Evolutionary conservation across 1,284 basidiomycete genomes (phyloP).

Genomic region (Calocybe gambosa): DNA sequence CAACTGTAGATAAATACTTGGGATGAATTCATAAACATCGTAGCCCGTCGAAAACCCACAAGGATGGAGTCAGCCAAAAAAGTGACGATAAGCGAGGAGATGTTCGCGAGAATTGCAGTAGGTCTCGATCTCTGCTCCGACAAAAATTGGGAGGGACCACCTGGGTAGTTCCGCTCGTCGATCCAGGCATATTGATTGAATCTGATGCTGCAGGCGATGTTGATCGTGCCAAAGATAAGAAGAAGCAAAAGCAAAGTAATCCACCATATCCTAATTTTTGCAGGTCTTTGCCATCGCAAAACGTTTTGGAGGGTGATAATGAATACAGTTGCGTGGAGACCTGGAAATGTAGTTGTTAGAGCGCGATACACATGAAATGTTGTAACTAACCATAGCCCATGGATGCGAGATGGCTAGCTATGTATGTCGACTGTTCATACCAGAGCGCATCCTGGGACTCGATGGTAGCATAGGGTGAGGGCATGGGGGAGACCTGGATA

Average conservation of each 20-base stretch:
- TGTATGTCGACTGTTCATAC: slow-evolving; percentile 21
- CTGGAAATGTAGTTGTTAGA: slow-evolving; percentile 8
- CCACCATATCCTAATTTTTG: slow-evolving; percentile 10
- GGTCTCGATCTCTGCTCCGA: slow-evolving; percentile 16
- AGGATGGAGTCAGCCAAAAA: slow-evolving; percentile 22
- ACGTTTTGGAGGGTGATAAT: slow-evolving; percentile 17
- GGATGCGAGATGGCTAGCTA: slow-evolving; percentile 20
- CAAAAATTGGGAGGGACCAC: slow-evolving; percentile 21
- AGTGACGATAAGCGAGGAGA: slow-evolving; percentile 18
- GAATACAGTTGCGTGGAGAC: slow-evolving; percentile 18
- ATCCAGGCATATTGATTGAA: slow-evolving; percentile 26
- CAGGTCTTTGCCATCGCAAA: slow-evolving; percentile 2
- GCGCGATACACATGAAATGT: not conserved
- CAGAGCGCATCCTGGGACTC: slow-evolving; percentile 13
- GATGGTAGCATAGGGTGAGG: slow-evolving; percentile 6
- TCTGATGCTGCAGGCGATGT: slow-evolving; percentile 22
- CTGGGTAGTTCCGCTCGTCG: slow-evolving; percentile 24
- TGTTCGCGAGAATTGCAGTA: slow-evolving; percentile 18
- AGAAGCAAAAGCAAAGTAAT: slow-evolving; percentile 20
- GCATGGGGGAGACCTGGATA: slow-evolving; percentile 1
- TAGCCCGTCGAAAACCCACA: slow-evolving; percentile 9
- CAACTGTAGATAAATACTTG: slow-evolving; percentile 6
- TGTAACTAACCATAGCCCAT: slow-evolving; percentile 18
- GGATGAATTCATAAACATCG: not conserved
- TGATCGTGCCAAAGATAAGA: slow-evolving; percentile 22